Conservation (phyloP, 306 rosid species). For the Ammopiptanthus mongolicus region DNA sequence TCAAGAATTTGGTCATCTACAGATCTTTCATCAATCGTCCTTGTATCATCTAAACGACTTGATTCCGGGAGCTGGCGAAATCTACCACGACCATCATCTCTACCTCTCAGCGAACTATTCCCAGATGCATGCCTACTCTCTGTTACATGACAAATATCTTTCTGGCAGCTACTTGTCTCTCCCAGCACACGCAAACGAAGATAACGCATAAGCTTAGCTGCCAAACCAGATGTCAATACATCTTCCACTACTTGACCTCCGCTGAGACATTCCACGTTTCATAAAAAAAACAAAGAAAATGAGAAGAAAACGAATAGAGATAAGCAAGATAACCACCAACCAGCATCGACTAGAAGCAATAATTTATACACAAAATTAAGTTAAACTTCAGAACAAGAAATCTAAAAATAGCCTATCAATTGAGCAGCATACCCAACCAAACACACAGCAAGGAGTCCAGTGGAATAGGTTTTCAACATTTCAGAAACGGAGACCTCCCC, state of each 20-base stretch:
- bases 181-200: conserved; percentile 87
- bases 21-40: conserved; percentile 59
- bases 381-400: not conserved
- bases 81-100: conserved; percentile 77
- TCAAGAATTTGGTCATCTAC: conserved; percentile 59
- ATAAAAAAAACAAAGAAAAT: not conserved
- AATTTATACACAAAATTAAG: not conserved
- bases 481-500: conserved; percentile 72
- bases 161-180: conserved; percentile 69
- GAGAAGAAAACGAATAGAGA: conserved; percentile 3
- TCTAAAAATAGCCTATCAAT: not conserved
- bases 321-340: not conserved
- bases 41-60: conserved; percentile 62
- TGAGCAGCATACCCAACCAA: conserved; percentile 54
- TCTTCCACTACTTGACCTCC: conserved; percentile 85
- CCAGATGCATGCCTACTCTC: conserved; percentile 60
- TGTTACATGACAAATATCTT: conserved; percentile 54
- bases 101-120: conserved; percentile 44
- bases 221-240: conserved; percentile 82
- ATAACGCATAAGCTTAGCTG: conserved; percentile 95
- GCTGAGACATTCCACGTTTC: conserved; percentile 37
- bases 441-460: conserved; percentile 89
- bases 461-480: conserved; percentile 87
- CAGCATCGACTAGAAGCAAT: not conserved
- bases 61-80: conserved; percentile 71